Base-by-base conservation (phyloP, 768 basidiomycete genomes). In the Mycena floridula region DNA sequence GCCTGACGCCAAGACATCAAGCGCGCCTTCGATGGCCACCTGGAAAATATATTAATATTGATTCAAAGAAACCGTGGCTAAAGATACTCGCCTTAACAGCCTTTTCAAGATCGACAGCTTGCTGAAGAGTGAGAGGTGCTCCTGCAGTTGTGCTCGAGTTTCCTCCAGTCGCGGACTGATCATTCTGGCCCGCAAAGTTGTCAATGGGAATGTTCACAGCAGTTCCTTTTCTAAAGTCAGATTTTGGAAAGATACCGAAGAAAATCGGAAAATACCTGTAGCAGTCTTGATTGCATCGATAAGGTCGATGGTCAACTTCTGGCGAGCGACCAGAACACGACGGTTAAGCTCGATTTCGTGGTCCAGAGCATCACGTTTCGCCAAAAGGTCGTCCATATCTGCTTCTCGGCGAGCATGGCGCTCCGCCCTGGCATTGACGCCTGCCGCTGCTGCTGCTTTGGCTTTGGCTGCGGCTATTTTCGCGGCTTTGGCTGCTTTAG, bases 121-220 rank as follows among this genome's bases (percentile, higher is more conserved):
- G 47, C 48, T 57, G 53, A 11, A 25, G 21, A 23, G 47, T 57
- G 15, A 57, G 44, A 2, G 47, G 38, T 9, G 56, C 50, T 25
- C 38, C 46, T 12, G 26, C 35, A 32, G 56, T 35, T 7, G 48
- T 45, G 7, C 51, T 51, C 32, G 56, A 54, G 48, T 57, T 57
- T 21, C 56, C 56, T 4, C 56, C 56, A 37, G 35, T 46, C 39
- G 48, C 49, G 18, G 45, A 42, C 8, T 47, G 47, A 42, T 57
- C 56, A 43, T 53, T 48, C 37, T 53, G 51, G 40, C 56, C 56
- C 11, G 56, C 56, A 8, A 57, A 45, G 8, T 40, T 44, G 44
- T 57, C 56, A 36, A 57, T 51, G 50, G 56, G 56, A 47, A 57
- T 54, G 49, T 50, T 49, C 42, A 55, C 52, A 24, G 46, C 47